Conservation (phyloP, 2,329 filamentous ascomycete species). For the Alternaria gaisen region DNA sequence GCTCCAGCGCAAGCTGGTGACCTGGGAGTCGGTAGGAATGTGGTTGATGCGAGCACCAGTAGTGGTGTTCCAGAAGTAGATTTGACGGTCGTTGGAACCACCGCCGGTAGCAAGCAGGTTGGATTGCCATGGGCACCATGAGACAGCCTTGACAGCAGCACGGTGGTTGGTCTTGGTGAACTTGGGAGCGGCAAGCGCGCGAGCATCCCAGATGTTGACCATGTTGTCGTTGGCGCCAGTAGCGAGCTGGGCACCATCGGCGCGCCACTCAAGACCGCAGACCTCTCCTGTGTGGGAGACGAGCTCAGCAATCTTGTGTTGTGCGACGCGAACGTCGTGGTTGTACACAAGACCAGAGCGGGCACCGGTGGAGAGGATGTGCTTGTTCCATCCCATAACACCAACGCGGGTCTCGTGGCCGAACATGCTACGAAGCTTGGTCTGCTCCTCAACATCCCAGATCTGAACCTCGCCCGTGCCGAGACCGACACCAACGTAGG, state of each 20-base stretch:
- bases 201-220: slow-evolving; percentile 98
- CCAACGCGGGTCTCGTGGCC: slow-evolving; percentile 96
- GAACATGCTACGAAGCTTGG: slow-evolving; percentile 98
- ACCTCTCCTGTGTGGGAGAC: slow-evolving; percentile 98
- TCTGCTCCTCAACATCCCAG: slow-evolving; percentile 95
- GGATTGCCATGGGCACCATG: slow-evolving; percentile 99
- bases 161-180: slow-evolving; percentile 99
- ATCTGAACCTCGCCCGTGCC: slow-evolving; percentile 98
- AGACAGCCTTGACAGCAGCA: slow-evolving; percentile 95
- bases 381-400: slow-evolving; percentile 99
- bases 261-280: slow-evolving; percentile 96
- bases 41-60: slow-evolving; percentile 97
- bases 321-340: slow-evolving; percentile 95
- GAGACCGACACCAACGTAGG: slow-evolving; percentile 94
- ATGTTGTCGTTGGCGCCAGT: slow-evolving; percentile 99
- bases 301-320: slow-evolving; percentile 98
- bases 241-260: slow-evolving; percentile 94
- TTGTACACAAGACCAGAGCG: slow-evolving; percentile 96
- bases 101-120: slow-evolving; percentile 97
- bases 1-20: slow-evolving; percentile 96
- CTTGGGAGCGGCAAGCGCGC: slow-evolving; percentile 90
- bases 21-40: slow-evolving; percentile 97
- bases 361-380: slow-evolving; percentile 92
- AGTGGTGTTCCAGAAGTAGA: slow-evolving; percentile 99
- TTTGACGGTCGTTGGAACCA: slow-evolving; percentile 95